Evolutionary conservation across 2,329 filamentous ascomycete species (phyloP).

Genomic region (Colletotrichum nymphaeae): DNA sequence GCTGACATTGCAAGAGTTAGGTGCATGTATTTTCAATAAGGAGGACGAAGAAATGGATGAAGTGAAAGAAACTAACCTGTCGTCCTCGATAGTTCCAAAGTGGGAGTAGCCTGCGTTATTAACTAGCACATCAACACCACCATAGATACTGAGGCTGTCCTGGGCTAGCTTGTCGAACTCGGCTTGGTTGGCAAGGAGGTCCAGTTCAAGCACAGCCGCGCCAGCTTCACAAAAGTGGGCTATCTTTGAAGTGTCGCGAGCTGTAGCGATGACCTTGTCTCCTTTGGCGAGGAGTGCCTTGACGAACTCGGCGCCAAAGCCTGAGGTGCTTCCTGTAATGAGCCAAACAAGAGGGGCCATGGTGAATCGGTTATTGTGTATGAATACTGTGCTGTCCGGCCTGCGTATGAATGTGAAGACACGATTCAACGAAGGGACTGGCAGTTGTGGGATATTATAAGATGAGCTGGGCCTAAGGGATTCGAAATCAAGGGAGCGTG

Average conservation of each 20-base stretch:
- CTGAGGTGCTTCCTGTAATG: constrained; percentile 56
- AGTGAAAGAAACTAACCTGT: constrained; percentile 34
- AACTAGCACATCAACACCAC: constrained; percentile 49
- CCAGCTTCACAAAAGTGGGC: constrained; percentile 42
- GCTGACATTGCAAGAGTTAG: background rate
- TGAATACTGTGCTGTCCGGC: background rate
- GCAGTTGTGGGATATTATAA: too few relatives aligned
- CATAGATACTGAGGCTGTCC: constrained; percentile 21
- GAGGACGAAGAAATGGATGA: background rate
- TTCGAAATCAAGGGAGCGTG: too few relatives aligned
- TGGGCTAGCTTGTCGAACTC: background rate
- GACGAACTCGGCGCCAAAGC: constrained; percentile 53
- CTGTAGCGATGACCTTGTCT: constrained; percentile 56
- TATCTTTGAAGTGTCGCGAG: constrained; percentile 50
- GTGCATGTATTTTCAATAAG: background rate
- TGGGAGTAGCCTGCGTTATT: constrained; percentile 52
- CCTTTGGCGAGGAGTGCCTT: constrained; percentile 50
- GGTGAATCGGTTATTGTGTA: background rate
- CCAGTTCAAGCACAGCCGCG: background rate
- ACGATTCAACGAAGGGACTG: too few relatives aligned
- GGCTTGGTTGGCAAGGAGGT: background rate
- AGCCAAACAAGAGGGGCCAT: constrained; percentile 44
- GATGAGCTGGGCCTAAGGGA: too few relatives aligned
- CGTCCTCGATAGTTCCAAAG: constrained; percentile 43
- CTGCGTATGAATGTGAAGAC: background rate